Evolutionary conservation across 2,329 filamentous ascomycete genomes (phyloP).

Genomic region (Aspergillus japonicus): DNA sequence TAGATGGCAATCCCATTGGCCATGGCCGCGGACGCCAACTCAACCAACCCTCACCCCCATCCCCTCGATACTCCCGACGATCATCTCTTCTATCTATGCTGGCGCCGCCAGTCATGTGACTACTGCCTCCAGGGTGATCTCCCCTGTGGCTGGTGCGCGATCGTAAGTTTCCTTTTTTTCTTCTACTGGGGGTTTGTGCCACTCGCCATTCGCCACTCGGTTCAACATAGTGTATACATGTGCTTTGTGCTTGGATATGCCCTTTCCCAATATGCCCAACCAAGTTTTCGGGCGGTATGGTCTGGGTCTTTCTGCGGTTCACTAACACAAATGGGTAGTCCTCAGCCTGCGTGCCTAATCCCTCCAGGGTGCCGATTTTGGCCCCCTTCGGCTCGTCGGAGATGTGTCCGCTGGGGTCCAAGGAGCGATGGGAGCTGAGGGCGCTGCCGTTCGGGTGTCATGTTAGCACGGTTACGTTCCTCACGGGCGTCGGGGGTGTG

Average conservation of each 20-base stretch:
- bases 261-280: not conserved
- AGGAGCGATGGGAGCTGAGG: conserved; percentile 45
- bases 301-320: not conserved
- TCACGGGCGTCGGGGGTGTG: conserved; percentile 36
- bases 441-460: conserved; percentile 40
- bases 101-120: conserved; percentile 38
- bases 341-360: conserved; percentile 42
- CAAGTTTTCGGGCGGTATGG: no score
- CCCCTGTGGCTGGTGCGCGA: conserved; percentile 41
- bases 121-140: conserved; percentile 33
- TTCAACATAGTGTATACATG: no score
- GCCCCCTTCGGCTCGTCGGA: conserved; percentile 34
- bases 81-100: conserved; percentile 35
- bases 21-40: conserved; percentile 4
- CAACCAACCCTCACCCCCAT: not conserved
- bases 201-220: no score
- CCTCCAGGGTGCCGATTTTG: conserved; percentile 36
- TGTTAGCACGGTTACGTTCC: conserved; percentile 41
- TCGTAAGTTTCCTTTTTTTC: conserved; percentile 29
- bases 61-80: conserved; percentile 17
- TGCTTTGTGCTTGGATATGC: not conserved
- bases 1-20: not conserved
- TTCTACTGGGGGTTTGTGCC: no score
- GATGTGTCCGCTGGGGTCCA: conserved; percentile 41
- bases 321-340: conserved; percentile 25